Base-by-base conservation (phyloP, 495 filamentous ascomycete genomes). In the Trichoderma orchidacearum region DNA sequence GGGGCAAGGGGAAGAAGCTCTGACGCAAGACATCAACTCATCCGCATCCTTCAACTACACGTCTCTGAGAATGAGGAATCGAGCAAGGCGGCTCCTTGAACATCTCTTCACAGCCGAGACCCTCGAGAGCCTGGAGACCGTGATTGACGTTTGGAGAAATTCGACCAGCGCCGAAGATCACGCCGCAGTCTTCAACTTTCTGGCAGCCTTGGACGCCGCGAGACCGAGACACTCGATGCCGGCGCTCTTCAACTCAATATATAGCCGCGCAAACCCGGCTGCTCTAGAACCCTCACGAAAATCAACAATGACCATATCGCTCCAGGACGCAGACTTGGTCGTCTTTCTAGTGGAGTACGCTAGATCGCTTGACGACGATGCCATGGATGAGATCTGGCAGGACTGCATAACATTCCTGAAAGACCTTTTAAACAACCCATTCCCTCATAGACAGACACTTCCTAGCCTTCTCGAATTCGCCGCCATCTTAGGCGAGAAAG, bases 321-420 rank as follows among this genome's bases (percentile, higher is more conserved):
- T 97, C 5, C 80, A 82, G 25, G 92, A 95, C 58, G 77, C 80
- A 2, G 90, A 95, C 61, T 72, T 97, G 15, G 88, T 90, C 8
- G 80, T 84, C 18, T 99, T 97, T 65, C 69, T 97, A 55, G 85
- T 93, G 5, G 86, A 89, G 51, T 99, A 97, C 65, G 85, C 90
- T 1, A 79, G 81, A 23, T 92, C 90, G 3, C 73, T 96, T 13
- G 93, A 99, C 63, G 93, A 99, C 61, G 93, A 99, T 74, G 86
- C 93, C n/a, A 92, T 97, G 76, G 94, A 99, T 63, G 93, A 99
- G 69, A 96, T 99, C 30, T 99, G 93, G 93, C 74, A 80, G 34
- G 94, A 99, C 63, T 97, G 92, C 66, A 89, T 89, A 62, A 81
- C 85, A 0, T 99, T 99, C 68, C 67, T 97, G 41, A 84, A 82